Evolutionary conservation across 805 yeast species (phyloP), one percentile per base, ranked within the genome.

Genomic region (Brettanomyces bruxellensis): DNA sequence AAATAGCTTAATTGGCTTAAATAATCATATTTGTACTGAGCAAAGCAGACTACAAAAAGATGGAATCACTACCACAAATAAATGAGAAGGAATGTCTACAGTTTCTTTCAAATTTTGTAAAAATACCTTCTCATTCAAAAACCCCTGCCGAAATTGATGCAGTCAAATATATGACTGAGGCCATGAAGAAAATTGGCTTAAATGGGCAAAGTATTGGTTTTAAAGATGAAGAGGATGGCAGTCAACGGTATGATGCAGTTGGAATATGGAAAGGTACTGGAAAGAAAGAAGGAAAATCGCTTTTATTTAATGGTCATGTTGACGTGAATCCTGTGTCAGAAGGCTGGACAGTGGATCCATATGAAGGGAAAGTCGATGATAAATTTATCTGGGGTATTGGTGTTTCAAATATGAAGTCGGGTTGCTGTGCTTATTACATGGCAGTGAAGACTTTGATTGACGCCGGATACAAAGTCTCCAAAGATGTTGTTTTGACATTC

Each of bases 301-400:
- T 60, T 28, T 53, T 60, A 4, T 60, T 60, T 55, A 60, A 60
- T 42, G 65, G 65, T 24, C 65, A 60, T 50, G 65, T 60, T 7
- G 65, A 60, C 47, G 62, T 57, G 35, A 60, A 60, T 44, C 65
- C 65, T 13, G 61, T 59, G 11, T 54, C 58, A 9, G 65, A 60
- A 43, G 65, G 64, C 11, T 60, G 64, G 65, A 60, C 65, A 9
- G 60, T 60, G 12, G 64, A 60, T 40, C 65, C 65, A 4, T 58
- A 59, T 34, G 58, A 47, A 38, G 65, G 65, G 4, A 47, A 49
- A 13, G 45, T 43, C 23, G 64, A 60, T 40, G 49, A 56, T 13
- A 53, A 60, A 24, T 60, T 48, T 41, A 59, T 60, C 32, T 60
- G 59, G 39, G 65, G 65, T 8, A 59, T 60, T 45, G 64, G 65